Base-by-base conservation (phyloP, 768 basidiomycete species). In the Pisolithus albus region DNA sequence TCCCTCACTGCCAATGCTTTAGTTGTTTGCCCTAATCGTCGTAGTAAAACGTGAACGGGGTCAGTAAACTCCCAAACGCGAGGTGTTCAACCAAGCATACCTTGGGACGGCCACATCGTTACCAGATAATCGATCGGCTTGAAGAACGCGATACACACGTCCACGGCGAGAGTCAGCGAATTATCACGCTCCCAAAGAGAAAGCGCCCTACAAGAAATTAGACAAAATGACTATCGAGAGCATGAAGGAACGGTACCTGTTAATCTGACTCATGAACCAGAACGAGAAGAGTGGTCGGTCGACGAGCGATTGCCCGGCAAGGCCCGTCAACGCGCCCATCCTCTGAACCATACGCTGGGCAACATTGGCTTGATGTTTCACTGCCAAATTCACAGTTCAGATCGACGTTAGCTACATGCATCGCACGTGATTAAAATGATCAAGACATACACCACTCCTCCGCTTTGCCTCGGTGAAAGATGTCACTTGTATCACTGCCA, bases 181-280 rank as follows among this genome's bases (percentile, higher is more conserved):
- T 75, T 70, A 59, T 88, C 84, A 52, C 72, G 74, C 55, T 79
- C 72, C 81, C 82, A 88, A 49, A 88, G 65, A 7, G 70, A 69
- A 50, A 87, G 59, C 5, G 78, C 74, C 50, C 82, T 84, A 54
- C 30, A 56, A 47, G 44, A 49, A 49, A 50, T 56, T 15, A 28
- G 28, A 45, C 23, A 5, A 16, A 23, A 24, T 15, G 24, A 16
- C 21, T n/a, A 15, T 21, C 19, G 23, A 42, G 21, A 52, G 48
- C n/a, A n/a, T n/a, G 30, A 40, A 40, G 45, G 21, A 30, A 49
- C 24, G 16, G 48, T 51, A 79, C 82, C 80, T 75, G 61, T 71
- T 73, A 49, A 87, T 76, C 65, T 86, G 83, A 19, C 76, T 75
- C 82, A 85, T 83, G 61, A 88, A 86, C 84, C 84, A 87, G 63